Evolutionary conservation across 495 filamentous ascomycete genomes (phyloP), one percentile per base, ranked within the genome.

Genomic region (Penicillium odoratum): DNA sequence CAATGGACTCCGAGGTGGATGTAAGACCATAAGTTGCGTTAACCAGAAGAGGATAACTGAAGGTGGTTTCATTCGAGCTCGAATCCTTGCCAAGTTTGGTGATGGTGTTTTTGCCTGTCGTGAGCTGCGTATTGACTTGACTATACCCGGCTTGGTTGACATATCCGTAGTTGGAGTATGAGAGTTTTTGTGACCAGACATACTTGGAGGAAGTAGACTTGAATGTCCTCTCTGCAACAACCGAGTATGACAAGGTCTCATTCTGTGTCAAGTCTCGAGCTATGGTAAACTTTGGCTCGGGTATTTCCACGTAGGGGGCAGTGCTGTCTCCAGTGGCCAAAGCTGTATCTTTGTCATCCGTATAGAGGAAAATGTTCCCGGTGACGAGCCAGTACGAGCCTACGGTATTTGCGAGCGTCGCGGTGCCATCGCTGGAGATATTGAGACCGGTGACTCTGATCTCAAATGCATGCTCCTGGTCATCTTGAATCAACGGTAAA

Each of bases 291-390:
- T 54, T 63, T 0, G 84, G 84, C 8, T 58, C 51, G 8, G 77
- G 73, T 18, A 71, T 67, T 31, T 60, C 29, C 3, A 78, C 59
- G 3, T 53, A 58, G 1, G 76, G 80, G 2, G 51, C 28, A 13
- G 18, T 21, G 10, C 26, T 54, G 0, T 38, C 45, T 9, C 18
- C 18, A 15, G 11, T 26, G 1, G 34, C 6, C 36, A 26, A 33
- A 49, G 29, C 58, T 18, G 26, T 66, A n/a, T 74, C 80, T 3
- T 67, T 68, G 11, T 64, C 53, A 0, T 74, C 60, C 58, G 85
- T 84, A 81, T 88, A 95, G 9, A 93, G 60, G 64, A 95, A 93
- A 18, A 95, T 79, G 50, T 91, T 93, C 6, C 90, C 92, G 0
- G 89, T 91, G 7, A 96, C 86, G 52, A 89, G 80, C 92, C 92